Evolutionary conservation across 2,329 filamentous ascomycete species (phyloP), one percentile per base, ranked within the genome.

Genomic region (Xylariaceae sp.): DNA sequence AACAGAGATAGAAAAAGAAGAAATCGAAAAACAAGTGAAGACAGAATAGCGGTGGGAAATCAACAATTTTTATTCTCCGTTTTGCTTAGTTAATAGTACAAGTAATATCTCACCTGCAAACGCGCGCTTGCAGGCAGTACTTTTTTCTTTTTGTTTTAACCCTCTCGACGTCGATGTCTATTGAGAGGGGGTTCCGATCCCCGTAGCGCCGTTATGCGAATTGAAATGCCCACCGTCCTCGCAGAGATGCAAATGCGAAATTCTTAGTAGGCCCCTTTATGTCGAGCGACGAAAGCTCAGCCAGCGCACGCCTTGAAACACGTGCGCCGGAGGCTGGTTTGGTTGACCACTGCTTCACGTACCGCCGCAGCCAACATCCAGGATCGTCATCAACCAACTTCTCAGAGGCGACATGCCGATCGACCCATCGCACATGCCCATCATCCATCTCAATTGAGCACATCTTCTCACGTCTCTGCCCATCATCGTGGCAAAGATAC

Each of bases 151-250:
- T 67, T 69, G 11, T 69, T 63, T 45, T 45, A n/a, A 54, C 63
- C 64, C 65, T 60, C 65, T 62, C 48, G 58, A 65, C 60, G 51
- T 59, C 57, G 49, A 66, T 59, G 64, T 68, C 67, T 70, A 70
- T 30, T 30, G 23, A 63, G 61, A 59, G 61, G 58, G 60, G 70
- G 67, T 78, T 76, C 35, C 60, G 62, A 53, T 66, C 59, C 62
- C 66, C 59, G 56, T 58, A 62, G 63, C 64, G 64, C 65, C 65
- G 62, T 67, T 65, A 57, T 66, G 54, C 53, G 55, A 61, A 58
- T 61, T 37, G 45, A 58, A 66, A 65, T 61, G 67, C 70, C 59
- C 72, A 73, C 66, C 64, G 62, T 58, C 64, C 63, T 62, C 56
- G 54, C 58, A 65, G 51, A 61, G 50, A 68, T 69, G 68, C 64